These are phyloP conservation scores for Dichotomopilus funicola DNA, from an alignment of 2,329 filamentous ascomycete species.

Conservation along the genomic window DNA sequence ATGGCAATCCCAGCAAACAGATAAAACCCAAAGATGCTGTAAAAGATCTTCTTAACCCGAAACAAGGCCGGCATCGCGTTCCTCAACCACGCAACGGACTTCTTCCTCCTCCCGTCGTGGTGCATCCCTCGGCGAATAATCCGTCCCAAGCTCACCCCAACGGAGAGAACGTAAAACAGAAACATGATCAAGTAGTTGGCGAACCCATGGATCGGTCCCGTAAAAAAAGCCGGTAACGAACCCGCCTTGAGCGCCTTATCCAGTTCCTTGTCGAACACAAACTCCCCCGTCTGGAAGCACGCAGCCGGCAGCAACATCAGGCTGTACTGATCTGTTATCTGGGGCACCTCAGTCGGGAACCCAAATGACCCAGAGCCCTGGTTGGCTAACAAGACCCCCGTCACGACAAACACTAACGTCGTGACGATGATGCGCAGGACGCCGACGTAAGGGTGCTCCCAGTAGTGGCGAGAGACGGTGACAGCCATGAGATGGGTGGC, in stretches of 20 bases:
- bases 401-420: constrained; percentile 27
- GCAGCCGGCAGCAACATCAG: constrained; percentile 28
- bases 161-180: constrained; percentile 17
- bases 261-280: constrained; percentile 7
- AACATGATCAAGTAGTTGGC: constrained; percentile 19
- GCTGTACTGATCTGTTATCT: constrained; percentile 13
- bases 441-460: constrained; percentile 27
- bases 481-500: constrained; percentile 33
- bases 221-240: constrained; percentile 8
- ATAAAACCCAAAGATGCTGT: constrained; percentile 15
- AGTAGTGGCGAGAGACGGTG: constrained; percentile 31
- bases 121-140: constrained; percentile 12
- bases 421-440: constrained; percentile 27
- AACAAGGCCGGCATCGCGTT: constrained; percentile 4
- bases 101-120: constrained; percentile 9
- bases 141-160: constrained; percentile 15
- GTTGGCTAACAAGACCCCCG: constrained; percentile 29
- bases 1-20: constrained; percentile 23
- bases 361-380: constrained; percentile 21
- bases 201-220: constrained; percentile 19
- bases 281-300: constrained; percentile 26
- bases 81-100: constrained; percentile 9
- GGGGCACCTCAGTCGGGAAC: constrained; percentile 28
- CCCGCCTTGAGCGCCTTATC: constrained; percentile 1
- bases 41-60: constrained; percentile 7